phyloP scores from a whole-genome alignment of 768 basidiomycete species.

The Amanita subjunquillea region DNA sequence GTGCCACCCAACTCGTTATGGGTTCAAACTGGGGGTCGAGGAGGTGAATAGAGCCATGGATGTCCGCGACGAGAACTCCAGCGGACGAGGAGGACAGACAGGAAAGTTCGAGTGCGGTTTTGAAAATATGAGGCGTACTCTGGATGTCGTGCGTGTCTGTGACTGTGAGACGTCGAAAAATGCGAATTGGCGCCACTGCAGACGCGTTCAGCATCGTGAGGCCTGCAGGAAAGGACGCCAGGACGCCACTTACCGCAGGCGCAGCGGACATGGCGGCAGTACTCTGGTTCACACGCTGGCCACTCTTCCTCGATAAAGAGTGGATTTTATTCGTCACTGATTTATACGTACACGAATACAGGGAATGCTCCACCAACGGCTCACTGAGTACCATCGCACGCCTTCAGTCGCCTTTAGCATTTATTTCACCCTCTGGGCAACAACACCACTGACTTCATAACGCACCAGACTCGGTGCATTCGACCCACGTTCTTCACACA shows the following conservation, averaged over 20 bases:
- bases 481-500: too few relatives aligned
- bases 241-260: neutral
- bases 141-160: conserved; percentile 73
- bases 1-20: conserved; percentile 67
- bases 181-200: conserved; percentile 72
- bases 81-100: conserved; percentile 49
- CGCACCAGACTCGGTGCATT: too few relatives aligned
- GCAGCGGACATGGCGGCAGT: neutral
- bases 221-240: neutral
- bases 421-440: too few relatives aligned
- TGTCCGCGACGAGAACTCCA: conserved; percentile 73
- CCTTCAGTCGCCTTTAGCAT: too few relatives aligned
- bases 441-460: too few relatives aligned
- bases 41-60: conserved; percentile 74
- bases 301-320: too few relatives aligned
- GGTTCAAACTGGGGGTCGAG: conserved; percentile 69
- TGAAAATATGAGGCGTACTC: conserved; percentile 69
- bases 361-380: too few relatives aligned
- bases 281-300: neutral
- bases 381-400: too few relatives aligned
- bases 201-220: neutral
- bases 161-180: conserved; percentile 80
- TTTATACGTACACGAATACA: too few relatives aligned
- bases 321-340: too few relatives aligned
- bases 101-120: conserved; percentile 66